Evolutionary conservation across 805 yeast species (phyloP), one percentile per base, ranked within the genome.

Genomic region (Candida namnaoensis): DNA sequence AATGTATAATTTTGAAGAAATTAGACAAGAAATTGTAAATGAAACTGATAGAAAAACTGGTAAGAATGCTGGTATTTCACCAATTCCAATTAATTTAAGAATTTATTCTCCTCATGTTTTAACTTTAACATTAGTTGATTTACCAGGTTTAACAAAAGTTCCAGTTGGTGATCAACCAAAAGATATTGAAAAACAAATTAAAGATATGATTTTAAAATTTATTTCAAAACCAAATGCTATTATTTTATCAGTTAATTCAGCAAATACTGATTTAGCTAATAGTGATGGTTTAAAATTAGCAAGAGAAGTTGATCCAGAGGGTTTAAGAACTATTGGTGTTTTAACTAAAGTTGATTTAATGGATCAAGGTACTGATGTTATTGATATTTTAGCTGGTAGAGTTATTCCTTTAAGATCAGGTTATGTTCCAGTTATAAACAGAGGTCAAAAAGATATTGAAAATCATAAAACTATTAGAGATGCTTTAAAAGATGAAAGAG

Each of bases 91-190:
- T 60, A 91, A 93, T 64, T 72, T 93, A 59, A 81, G 96, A 61
- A 83, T 93, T 46, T 90, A 76, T 64, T 88, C 96, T 25, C 98
- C 99, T 23, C 88, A 88, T 53, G 98, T 91, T 37, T 71, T 91
- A 49, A 90, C 96, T 15, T 76, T 91, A 60, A 93, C 99, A 7
- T 74, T 93, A 54, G 97, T 93, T 35, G 99, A 93, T 66, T 74
- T 93, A 56, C 99, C 99, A 9, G 99, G 99, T 46, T 76, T 93
- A 56, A 93, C 99, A 35, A 93, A 93, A 61, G 99, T 93, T 34
- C 99, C 99, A 5, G 96, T 93, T 42, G 99, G 99, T 39, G 99
- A 93, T 66, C 99, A 93, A 66, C 99, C 99, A 42, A 83, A 85
- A 54, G 99, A 93, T 63, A 93, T 93, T 50, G 99, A 93, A 68